Evolutionary conservation across 768 basidiomycete species (phyloP).

Genomic region (Russula earlei): DNA sequence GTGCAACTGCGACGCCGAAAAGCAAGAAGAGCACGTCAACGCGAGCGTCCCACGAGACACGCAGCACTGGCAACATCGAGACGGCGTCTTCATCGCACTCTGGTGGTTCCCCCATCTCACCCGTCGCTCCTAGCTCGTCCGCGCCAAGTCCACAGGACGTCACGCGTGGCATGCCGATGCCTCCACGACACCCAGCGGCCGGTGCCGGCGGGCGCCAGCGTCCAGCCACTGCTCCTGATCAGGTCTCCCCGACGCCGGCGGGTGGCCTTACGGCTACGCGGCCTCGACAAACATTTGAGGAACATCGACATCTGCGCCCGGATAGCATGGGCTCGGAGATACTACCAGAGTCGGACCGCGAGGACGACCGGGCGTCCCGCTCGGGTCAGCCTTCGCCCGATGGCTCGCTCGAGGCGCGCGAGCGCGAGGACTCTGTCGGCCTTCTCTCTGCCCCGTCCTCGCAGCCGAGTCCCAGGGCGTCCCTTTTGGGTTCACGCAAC

Average conservation of each 20-base stretch:
- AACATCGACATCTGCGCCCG: background rate
- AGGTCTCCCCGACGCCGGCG: slow-evolving; percentile 19
- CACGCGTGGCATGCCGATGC: slow-evolving; percentile 39
- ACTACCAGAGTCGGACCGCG: slow-evolving; percentile 11
- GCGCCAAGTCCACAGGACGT: slow-evolving; percentile 21
- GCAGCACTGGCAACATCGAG: slow-evolving; percentile 50
- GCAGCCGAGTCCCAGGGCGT: slow-evolving; percentile 40
- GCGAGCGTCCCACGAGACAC: slow-evolving; percentile 31
- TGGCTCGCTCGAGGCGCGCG: slow-evolving; percentile 50
- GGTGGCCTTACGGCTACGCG: background rate
- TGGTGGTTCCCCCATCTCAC: slow-evolving; percentile 48
- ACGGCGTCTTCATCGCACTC: slow-evolving; percentile 24
- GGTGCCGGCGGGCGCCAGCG: slow-evolving; percentile 24
- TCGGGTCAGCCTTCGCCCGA: slow-evolving; percentile 32
- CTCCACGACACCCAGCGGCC: slow-evolving; percentile 37
- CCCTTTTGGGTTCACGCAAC: slow-evolving; percentile 35
- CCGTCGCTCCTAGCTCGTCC: slow-evolving; percentile 26
- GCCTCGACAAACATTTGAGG: slow-evolving; percentile 20
- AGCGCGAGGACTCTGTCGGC: slow-evolving; percentile 53
- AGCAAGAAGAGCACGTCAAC: slow-evolving; percentile 29
- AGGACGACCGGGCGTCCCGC: slow-evolving; percentile 21
- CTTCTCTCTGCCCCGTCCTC: slow-evolving; percentile 37
- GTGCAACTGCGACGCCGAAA: slow-evolving; percentile 26
- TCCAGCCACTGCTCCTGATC: slow-evolving; percentile 31
- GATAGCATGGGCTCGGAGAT: background rate